Percentiles rank a stretch among this genome's conserved stretches.
Evolutionary conservation across 257 asterid genomes (phyloP).

Genomic region (Solanum commersonii): DNA sequence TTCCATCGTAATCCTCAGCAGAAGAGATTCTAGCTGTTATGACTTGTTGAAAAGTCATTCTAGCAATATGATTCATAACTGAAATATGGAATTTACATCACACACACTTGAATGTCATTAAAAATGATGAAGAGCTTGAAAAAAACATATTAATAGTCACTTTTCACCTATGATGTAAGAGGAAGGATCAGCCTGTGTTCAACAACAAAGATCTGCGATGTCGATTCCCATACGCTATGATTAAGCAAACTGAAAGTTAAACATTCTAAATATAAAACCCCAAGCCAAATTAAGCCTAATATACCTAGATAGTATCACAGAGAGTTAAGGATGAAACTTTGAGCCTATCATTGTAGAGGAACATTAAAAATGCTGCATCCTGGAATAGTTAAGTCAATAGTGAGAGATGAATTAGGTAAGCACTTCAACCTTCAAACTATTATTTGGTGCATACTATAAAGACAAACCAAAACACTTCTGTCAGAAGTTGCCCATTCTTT

Average conservation of each 20-base stretch:
- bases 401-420: not conserved
- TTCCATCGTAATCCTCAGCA: not conserved
- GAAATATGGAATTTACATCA: not conserved
- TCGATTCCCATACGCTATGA: not conserved
- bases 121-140: not conserved
- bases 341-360: not conserved
- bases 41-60: not conserved
- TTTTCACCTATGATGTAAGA: not conserved
- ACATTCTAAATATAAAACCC: not conserved
- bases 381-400: not conserved
- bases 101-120: not conserved
- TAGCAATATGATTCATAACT: not conserved
- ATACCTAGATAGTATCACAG: not conserved
- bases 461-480: not conserved
- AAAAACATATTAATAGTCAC: not conserved
- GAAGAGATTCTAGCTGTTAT: not conserved
- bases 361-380: not conserved
- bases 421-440: not conserved
- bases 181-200: not conserved
- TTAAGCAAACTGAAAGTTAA: not conserved
- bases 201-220: not conserved
- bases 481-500: not conserved
- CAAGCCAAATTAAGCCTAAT: not conserved
- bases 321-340: not conserved
- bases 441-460: not conserved